A percentile compares a stretch with the other conserved stretches of the same genome.
These are phyloP conservation scores for Colletotrichum shisoi DNA, from an alignment of 2,329 filamentous ascomycete genomes.

Conservation along the genomic window DNA sequence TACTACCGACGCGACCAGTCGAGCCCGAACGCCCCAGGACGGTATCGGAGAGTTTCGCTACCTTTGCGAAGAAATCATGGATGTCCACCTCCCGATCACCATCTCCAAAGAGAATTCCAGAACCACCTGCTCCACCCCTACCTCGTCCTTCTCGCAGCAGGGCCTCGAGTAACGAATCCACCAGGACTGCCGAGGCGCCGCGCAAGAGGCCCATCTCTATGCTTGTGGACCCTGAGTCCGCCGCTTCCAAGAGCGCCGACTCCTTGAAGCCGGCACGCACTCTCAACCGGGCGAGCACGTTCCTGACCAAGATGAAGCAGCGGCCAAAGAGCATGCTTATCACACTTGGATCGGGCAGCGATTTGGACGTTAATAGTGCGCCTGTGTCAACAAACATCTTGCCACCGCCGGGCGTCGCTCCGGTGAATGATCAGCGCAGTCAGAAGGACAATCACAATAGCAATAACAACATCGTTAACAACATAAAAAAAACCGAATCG, in stretches of 20 bases:
- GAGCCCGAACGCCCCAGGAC: slow-evolving; percentile 50
- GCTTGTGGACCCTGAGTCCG: slow-evolving; percentile 41
- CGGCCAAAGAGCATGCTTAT: slow-evolving; percentile 54
- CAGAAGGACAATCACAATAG: slow-evolving; percentile 18
- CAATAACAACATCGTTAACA: slow-evolving; percentile 11
- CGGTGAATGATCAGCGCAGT: slow-evolving; percentile 17
- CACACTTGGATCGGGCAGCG: slow-evolving; percentile 50
- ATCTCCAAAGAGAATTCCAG: slow-evolving; percentile 52
- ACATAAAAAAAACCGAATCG: slow-evolving; percentile 15
- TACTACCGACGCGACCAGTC: slow-evolving; percentile 40
- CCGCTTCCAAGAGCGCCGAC: slow-evolving; percentile 49
- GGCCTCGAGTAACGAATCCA: slow-evolving; percentile 28
- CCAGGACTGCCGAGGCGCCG: slow-evolving; percentile 46
- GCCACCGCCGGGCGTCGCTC: slow-evolving; percentile 50
- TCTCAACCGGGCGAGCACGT: slow-evolving; percentile 56
- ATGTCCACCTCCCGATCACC: slow-evolving; percentile 59
- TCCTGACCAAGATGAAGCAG: slow-evolving; percentile 62
- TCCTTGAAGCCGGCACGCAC: slow-evolving; percentile 50
- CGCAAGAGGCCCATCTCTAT: slow-evolving; percentile 47
- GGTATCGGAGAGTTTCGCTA: slow-evolving; percentile 58
- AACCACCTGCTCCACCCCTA: slow-evolving; percentile 37
- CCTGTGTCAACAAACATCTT: slow-evolving; percentile 58
- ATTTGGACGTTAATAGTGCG: slow-evolving; percentile 53
- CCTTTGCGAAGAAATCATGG: slow-evolving; percentile 62
- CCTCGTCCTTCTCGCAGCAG: slow-evolving; percentile 38